Evolutionary conservation across 768 basidiomycete genomes (phyloP), one percentile per base, ranked within the genome.

Genomic region (Phylloporus arenicola): DNA sequence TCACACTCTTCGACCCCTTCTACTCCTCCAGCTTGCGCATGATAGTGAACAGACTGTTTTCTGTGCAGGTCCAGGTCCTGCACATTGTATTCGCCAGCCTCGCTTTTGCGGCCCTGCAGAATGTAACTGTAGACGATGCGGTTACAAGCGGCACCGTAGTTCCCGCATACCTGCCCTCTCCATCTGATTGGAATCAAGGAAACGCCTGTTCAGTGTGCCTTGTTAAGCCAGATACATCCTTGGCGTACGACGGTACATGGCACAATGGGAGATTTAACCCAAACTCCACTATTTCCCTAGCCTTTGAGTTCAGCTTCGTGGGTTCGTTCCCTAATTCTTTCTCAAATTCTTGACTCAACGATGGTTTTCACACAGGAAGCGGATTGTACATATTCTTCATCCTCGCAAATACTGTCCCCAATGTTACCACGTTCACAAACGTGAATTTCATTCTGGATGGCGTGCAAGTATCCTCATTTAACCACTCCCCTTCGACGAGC

Each of bases 71-170:
- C 6, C 43, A 14, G 19, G 17, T 48, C 27, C 34, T 13, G 17
- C 22, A 47, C 13, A 1, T 31, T 13, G 14, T 56, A 14, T 50
- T 56, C 17, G 10, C 29, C n/a, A 8, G 20, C 16, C 30, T 41
- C 3, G 31, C 52, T 31, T 34, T 50, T 13, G 53, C 57, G 11
- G 29, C 37, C 2, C 43, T 48, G 17, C 54, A 54, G 35, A 59
- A 59, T n/a, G 45, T 56, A 17, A 59, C 57, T n/a, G 24, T 59
- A 22, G 57, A 60, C 29, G 57, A 61, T 35, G 46, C 60, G 2
- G 52, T 43, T 14, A 16, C 37, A 25, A 43, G 17, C 6, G 60
- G 60, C 6, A 1, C 50, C 3, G 50, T 50, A 6, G 44, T 59
- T n/a, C 57, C 60, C 3, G 44, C 35, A 9, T 62, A 53, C 25